Base-by-base conservation (phyloP, 148 eudicot genomes). In the Fagopyrum homotropicum region DNA sequence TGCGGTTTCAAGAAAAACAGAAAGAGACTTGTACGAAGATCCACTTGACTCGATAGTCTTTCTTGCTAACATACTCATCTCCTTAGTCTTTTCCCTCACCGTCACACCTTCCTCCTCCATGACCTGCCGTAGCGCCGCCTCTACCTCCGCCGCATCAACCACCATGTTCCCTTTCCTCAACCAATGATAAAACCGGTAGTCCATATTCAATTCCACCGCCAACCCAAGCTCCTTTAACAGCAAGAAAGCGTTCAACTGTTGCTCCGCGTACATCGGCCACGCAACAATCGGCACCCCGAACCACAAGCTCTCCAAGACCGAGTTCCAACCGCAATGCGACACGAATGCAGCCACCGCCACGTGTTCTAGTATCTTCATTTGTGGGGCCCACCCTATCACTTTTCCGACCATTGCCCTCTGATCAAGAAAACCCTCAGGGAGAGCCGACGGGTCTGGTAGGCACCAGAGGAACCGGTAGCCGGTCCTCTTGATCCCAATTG, bases 381-480 rank as follows among this genome's bases (percentile, higher is more conserved):
- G 59, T 6, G 59, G 59, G 59, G 59, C 59, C 59, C 59, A 54
- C 59, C 59, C 59, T 15, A 54, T 54, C 22, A 54, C 14, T 7
- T 6, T 54, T 22, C 59, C 59, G 0, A 16, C 2, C 19, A 7
- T 19, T 19, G 19, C 14, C 19, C 22, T 54, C 22, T 19, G 2
- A 11, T 54, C 59, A 4, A 54, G 5, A 11, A 54, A 54, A 3
- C 59, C 59, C 59, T 15, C 59, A 5, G 59, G 59, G 19, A 54
- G 59, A 5, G n/a, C 15, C 19, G n/a, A 54, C 22, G 22, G 1
- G 7, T 17, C 5, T 10, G 79, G 64, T n/a, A 80, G 5, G 35
- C 76, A 80, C 82, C 82, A 80, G 2, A 80, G 47, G 63, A 80
- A 80, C 40, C 77, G 61, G 47, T 73, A 29, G 15, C 83, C 74